Conservation (phyloP, 108 stramenopile species). For the Fistulifera solaris region DNA sequence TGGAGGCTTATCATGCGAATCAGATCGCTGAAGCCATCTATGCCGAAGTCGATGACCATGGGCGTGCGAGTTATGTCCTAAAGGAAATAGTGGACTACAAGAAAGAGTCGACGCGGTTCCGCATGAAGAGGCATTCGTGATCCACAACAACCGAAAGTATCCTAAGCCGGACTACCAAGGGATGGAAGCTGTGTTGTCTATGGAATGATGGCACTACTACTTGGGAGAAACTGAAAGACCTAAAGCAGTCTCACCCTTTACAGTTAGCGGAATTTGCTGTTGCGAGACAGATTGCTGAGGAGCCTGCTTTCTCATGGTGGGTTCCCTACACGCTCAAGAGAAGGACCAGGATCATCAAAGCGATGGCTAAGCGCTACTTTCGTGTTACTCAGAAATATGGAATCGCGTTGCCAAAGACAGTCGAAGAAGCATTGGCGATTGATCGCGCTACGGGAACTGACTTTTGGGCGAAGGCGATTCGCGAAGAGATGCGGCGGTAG, state of each 20-base stretch:
- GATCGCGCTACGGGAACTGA: slow-evolving; percentile 35
- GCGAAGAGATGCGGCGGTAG: slow-evolving; percentile 40
- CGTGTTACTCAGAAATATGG: slow-evolving; percentile 11
- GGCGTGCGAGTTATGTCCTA: slow-evolving; percentile 1
- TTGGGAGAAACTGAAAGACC: slow-evolving; percentile 18
- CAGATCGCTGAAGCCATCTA: slow-evolving; percentile 29
- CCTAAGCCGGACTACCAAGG: slow-evolving; percentile 13
- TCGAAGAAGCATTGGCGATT: slow-evolving; percentile 29
- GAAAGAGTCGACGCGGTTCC: slow-evolving; percentile 10
- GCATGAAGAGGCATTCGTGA: neutral
- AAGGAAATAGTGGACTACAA: slow-evolving; percentile 23
- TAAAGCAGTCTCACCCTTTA: slow-evolving; percentile 22
- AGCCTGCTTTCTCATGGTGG: slow-evolving; percentile 23
- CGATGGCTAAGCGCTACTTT: neutral
- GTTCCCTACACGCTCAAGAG: slow-evolving; percentile 20
- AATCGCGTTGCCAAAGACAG: slow-evolving; percentile 12
- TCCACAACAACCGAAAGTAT: neutral
- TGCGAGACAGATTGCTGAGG: slow-evolving; percentile 7
- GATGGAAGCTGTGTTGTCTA: slow-evolving; percentile 20
- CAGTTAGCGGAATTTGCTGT: slow-evolving; percentile 30
- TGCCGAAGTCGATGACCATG: slow-evolving; percentile 23
- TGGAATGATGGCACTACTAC: slow-evolving; percentile 19
- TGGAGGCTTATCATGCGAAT: slow-evolving; percentile 26
- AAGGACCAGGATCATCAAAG: slow-evolving; percentile 15
- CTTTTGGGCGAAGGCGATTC: slow-evolving; percentile 28